These are phyloP conservation scores for Graphilbum ipis-grandicollis DNA, from an alignment of 2,329 filamentous ascomycete genomes.

Conservation along the genomic window DNA sequence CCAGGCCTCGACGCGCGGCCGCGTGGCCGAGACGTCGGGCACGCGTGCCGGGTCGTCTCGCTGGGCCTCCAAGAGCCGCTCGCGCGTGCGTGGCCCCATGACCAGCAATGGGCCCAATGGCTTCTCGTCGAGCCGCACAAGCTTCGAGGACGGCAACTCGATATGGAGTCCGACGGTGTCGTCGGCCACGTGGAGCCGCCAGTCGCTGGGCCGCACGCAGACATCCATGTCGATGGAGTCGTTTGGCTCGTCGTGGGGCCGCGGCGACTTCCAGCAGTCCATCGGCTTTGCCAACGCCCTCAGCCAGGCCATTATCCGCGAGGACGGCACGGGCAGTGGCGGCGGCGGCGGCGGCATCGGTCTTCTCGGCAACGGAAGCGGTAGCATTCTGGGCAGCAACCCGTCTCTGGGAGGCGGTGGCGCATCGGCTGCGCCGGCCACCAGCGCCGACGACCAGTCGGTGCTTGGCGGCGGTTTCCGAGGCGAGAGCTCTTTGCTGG, in stretches of 20 bases:
- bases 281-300: constrained; percentile 96
- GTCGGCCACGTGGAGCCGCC: constrained; percentile 92
- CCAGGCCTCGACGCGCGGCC: constrained; percentile 50
- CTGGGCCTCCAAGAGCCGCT: constrained; percentile 77
- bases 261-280: constrained; percentile 79
- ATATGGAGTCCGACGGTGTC: constrained; percentile 74
- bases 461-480: too few species aligned
- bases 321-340: constrained; percentile 37
- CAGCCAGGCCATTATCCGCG: constrained; percentile 89
- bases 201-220: constrained; percentile 78
- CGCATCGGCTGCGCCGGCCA: too few species aligned
- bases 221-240: constrained; percentile 89
- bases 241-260: constrained; percentile 47
- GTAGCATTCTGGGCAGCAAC: too few species aligned
- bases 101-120: constrained; percentile 49
- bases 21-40: constrained; percentile 41
- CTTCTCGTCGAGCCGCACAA: constrained; percentile 80
- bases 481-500: constrained; percentile 54
- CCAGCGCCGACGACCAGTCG: constrained; percentile 6
- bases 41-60: constrained; percentile 38
- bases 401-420: too few species aligned
- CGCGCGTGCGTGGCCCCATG: constrained; percentile 30
- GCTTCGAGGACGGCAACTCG: constrained; percentile 77
- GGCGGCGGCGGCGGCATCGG: background rate
- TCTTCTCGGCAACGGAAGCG: too few species aligned